A percentile compares a stretch with the other conserved stretches of the same genome.
Conservation (phyloP, 2,329 filamentous ascomycete genomes). For the Hymenoscyphus repandus region DNA sequence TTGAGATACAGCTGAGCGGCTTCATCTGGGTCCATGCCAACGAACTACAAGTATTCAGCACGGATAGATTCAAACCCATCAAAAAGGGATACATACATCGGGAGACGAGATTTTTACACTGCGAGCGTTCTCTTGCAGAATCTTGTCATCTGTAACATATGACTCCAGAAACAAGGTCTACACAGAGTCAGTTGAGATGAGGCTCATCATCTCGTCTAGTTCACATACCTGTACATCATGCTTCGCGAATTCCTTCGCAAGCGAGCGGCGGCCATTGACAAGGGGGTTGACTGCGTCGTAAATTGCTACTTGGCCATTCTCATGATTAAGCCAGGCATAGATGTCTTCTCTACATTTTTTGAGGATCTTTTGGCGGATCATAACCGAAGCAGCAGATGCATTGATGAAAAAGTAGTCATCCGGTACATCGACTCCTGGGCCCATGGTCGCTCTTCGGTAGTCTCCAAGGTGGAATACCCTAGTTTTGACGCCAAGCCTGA, state of each 20-base stretch:
- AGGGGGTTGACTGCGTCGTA: conserved; percentile 97
- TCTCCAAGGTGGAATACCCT: conserved; percentile 96
- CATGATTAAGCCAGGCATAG: conserved; percentile 90
- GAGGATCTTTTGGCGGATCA: conserved; percentile 91
- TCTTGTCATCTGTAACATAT: conserved; percentile 85
- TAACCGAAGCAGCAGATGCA: conserved; percentile 85
- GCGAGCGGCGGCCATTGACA: conserved; percentile 69
- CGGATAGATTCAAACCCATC: neutral
- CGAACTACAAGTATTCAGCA: conserved; percentile 51
- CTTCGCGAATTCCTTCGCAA: conserved; percentile 97
- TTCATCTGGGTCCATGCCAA: conserved; percentile 86
- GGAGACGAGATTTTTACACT: conserved; percentile 98
- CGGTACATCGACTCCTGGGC: conserved; percentile 76
- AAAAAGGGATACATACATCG: conserved; percentile 54
- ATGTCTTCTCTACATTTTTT: conserved; percentile 98
- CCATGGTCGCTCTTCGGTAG: conserved; percentile 88
- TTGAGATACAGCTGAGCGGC: conserved; percentile 87
- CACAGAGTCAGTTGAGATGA: conserved; percentile 11
- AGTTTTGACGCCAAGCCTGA: conserved; percentile 90
- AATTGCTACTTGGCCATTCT: conserved; percentile 96
- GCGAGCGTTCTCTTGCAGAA: conserved; percentile 93
- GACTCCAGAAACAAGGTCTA: conserved; percentile 96
- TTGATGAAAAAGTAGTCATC: conserved; percentile 98
- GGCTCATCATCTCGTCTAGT: neutral
- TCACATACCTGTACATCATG: conserved; percentile 76